Evolutionary conservation across 2,329 filamentous ascomycete species (phyloP).

Genomic region (Fusarium gaditjirri): DNA sequence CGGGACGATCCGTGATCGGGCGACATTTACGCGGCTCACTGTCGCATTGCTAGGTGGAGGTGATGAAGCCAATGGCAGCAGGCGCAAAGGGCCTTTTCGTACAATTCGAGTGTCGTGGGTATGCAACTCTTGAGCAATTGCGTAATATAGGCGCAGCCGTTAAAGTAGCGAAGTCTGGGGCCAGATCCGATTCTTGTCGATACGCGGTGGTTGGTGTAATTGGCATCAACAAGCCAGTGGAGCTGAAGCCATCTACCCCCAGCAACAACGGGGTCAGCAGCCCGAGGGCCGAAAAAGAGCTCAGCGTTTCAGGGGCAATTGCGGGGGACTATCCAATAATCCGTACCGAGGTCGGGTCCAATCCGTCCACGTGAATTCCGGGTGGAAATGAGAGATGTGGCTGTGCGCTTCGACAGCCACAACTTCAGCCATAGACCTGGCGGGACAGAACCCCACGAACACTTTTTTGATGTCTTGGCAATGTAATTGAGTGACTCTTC

Average conservation of each 20-base stretch:
- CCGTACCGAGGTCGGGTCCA: constrained; percentile 41
- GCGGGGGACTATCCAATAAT: constrained; percentile 42
- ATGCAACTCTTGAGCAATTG: constrained; percentile 8
- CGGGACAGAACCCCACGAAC: constrained; percentile 39
- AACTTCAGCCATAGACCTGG: constrained; percentile 41
- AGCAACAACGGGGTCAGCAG: constrained; percentile 42
- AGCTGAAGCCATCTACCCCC: constrained; percentile 44
- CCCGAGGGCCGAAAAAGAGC: constrained; percentile 42
- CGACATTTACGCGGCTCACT: constrained; percentile 61
- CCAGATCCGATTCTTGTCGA: constrained; percentile 39
- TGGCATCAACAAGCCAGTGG: constrained; percentile 45
- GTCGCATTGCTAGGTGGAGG: constrained; percentile 49
- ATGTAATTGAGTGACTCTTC: constrained; percentile 45
- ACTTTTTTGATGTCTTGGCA: constrained; percentile 44
- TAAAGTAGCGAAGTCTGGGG: constrained; percentile 29
- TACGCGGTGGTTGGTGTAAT: constrained; percentile 47
- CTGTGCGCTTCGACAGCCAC: neutral
- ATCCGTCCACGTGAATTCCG: constrained; percentile 37
- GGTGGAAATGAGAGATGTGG: constrained; percentile 8
- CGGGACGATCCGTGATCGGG: constrained; percentile 69
- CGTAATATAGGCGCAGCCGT: constrained; percentile 13
- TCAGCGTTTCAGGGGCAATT: constrained; percentile 42
- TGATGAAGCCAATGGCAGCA: constrained; percentile 35
- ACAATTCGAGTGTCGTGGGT: neutral
- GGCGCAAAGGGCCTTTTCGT: constrained; percentile 31